Base-by-base conservation (phyloP, 2,329 filamentous ascomycete species). In the Remersonia thermophila region DNA sequence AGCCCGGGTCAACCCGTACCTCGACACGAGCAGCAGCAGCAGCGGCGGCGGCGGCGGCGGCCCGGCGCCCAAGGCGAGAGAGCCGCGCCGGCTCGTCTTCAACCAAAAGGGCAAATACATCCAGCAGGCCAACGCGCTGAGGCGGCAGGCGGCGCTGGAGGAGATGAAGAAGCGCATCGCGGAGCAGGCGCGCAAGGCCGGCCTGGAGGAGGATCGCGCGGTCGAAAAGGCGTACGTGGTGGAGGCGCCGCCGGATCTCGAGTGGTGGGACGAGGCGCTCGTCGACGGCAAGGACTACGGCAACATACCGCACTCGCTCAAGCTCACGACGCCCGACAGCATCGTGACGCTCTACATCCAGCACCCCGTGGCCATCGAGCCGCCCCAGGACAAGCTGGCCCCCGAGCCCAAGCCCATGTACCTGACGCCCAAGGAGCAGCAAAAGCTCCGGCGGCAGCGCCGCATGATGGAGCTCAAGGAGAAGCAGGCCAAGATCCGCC, bases 31-130 rank as follows among this genome's bases (percentile, higher is more conserved):
- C 10, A 23, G 20, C 20, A 23, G 20, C 20, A 23, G 5, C 20
- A 9, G 5, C 20, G 20, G 20, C 20, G 20, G 20, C 9, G 20
- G 5, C 20, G 20, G 20, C 20, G 69, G 72, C n/a, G 62, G 69
- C 52, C 37, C 44, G 61, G 44, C 66, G 57, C 51, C 55, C 23
- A 83, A 80, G 49, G 66, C 71, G 27, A 72, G 86, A 34, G 70
- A 82, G 44, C 73, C 84, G 9, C 77, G 83, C 41, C 77, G 83
- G 45, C 68, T 98, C 13, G 64, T 85, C 10, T 96, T 98, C 66
- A 94, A 95, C 51, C 79, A 87, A 49, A 93, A 93, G 57, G 91
- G 91, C 36, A 96, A 96, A 69, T 96, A 94, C 53, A 94, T 96
- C 41, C 80, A 86, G 45, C 89, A 96, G 60, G 91, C 83, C 7